These are phyloP conservation scores for Typha latifolia DNA, from an alignment of 176 grass and related monocot genomes.

Conservation along the genomic window DNA sequence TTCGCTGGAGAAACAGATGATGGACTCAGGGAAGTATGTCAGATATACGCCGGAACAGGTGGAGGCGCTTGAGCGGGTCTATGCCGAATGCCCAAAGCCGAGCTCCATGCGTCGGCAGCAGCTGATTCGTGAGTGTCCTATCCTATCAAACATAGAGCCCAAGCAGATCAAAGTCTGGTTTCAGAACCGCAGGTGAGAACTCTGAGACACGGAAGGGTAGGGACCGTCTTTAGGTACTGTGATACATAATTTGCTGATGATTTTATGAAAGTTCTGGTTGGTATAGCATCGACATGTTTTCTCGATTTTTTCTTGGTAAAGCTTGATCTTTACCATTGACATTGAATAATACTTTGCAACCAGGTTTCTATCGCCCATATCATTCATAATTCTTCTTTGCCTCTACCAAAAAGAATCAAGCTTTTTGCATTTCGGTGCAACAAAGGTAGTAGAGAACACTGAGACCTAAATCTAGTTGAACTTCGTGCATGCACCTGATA, in stretches of 20 bases:
- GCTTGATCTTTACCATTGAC: too few species aligned
- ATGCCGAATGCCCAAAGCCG: conserved; percentile 88
- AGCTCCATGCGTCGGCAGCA: conserved; percentile 87
- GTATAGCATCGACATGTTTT: too few species aligned
- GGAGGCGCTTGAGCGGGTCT: conserved; percentile 91
- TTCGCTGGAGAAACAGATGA: conserved; percentile 44
- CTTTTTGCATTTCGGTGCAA: too few species aligned
- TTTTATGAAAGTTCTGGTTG: conserved; percentile 2
- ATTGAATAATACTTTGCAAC: too few species aligned
- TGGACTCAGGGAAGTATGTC: conserved; percentile 87
- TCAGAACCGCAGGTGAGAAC: conserved; percentile 82
- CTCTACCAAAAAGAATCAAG: too few species aligned
- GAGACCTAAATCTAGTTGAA: too few species aligned
- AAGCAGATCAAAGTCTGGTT: conserved; percentile 99
- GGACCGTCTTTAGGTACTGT: background rate
- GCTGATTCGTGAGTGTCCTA: conserved; percentile 80
- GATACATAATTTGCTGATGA: background rate
- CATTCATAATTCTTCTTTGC: too few species aligned
- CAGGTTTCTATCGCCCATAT: too few species aligned
- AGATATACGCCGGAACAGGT: conserved; percentile 98
- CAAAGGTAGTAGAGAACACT: too few species aligned
- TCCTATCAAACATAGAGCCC: conserved; percentile 84
- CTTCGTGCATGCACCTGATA: background rate
- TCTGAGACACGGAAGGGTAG: background rate
- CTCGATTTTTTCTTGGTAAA: too few species aligned